Evolutionary conservation across 768 basidiomycete genomes (phyloP), one percentile per base, ranked within the genome.

Genomic region (Chiua virens): DNA sequence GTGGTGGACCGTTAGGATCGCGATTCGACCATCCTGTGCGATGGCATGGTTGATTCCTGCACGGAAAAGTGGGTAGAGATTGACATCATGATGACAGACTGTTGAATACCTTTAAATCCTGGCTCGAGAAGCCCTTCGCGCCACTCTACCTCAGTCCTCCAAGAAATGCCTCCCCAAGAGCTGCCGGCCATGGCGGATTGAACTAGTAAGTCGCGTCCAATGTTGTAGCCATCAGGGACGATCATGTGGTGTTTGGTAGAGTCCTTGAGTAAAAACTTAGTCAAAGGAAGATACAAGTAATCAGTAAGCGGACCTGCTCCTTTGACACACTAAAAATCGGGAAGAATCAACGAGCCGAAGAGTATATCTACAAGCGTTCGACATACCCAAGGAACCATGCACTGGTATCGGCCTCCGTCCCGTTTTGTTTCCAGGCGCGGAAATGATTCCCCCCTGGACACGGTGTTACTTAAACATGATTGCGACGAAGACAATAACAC

Each of bases 381-480:
- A 74, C 81, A 37, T 63, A 87, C 88, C 81, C 90, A 10, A 94
- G 73, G 61, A 93, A 93, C 91, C 91, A 93, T 8, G 91, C 91
- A 1, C 86, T 82, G 42, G 80, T 86, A 59, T 85, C 73, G 0
- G 80, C 88, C 17, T 73, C 61, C 0, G 86, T 83, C 4, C 89
- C 91, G 57, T 92, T 90, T 75, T 94, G 91, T 62, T 82, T 84
- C 91, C 91, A 94, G 8, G 89, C 89, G 43, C 91, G 79, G 61
- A 89, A 94, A 63, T 94, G 92, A 50, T 93, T 85, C 3, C 91
- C 92, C n/a, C 90, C 90, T 78, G 61, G 22, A 45, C 25, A 20
- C 27, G 39, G 45, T 41, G 42, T 54, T n/a, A n/a, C n/a, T n/a
- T 41, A 50, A 23, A 54, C 27, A 8, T 20, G n/a, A 25, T n/a